phyloP scores from a whole-genome alignment of 805 yeast species.

The Danielia oregonensis region DNA sequence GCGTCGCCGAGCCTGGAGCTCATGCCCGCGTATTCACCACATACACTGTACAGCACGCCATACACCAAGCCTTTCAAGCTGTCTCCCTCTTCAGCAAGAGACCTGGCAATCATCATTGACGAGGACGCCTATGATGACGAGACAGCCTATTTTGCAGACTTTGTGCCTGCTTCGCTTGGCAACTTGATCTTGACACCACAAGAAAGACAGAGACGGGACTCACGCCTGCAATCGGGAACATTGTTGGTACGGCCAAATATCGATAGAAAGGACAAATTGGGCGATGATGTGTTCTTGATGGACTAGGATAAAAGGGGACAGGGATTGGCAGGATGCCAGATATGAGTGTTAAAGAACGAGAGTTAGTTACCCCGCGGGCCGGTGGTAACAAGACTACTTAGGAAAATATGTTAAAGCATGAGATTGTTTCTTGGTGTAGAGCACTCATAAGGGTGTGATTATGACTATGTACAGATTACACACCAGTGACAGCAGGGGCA shows the following conservation, averaged over 20 bases:
- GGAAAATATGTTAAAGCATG: too few species aligned
- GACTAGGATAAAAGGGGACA: slow-evolving; percentile 24
- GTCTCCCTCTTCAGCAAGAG: slow-evolving; percentile 4
- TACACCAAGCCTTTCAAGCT: neutral
- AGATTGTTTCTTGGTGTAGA: too few species aligned
- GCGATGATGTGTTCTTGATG: slow-evolving; percentile 35
- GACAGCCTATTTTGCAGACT: slow-evolving; percentile 59
- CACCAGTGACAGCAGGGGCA: too few species aligned
- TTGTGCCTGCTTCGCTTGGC: slow-evolving; percentile 76
- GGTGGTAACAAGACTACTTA: too few species aligned
- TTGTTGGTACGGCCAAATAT: slow-evolving; percentile 33
- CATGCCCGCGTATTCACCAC: neutral
- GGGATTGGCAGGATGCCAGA: neutral
- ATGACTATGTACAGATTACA: too few species aligned
- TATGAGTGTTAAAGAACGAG: neutral
- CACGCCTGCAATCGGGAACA: slow-evolving; percentile 51
- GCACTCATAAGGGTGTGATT: too few species aligned
- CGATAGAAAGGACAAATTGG: slow-evolving; percentile 8
- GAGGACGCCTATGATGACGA: slow-evolving; percentile 22
- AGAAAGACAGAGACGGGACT: slow-evolving; percentile 65
- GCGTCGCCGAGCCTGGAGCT: slow-evolving; percentile 2
- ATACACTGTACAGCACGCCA: slow-evolving; percentile 1
- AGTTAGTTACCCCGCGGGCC: too few species aligned
- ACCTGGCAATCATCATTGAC: slow-evolving; percentile 34
- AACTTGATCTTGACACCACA: slow-evolving; percentile 76